phyloP scores from a whole-genome alignment of 345 rosid genomes.

The Geranium rotundifolium region DNA sequence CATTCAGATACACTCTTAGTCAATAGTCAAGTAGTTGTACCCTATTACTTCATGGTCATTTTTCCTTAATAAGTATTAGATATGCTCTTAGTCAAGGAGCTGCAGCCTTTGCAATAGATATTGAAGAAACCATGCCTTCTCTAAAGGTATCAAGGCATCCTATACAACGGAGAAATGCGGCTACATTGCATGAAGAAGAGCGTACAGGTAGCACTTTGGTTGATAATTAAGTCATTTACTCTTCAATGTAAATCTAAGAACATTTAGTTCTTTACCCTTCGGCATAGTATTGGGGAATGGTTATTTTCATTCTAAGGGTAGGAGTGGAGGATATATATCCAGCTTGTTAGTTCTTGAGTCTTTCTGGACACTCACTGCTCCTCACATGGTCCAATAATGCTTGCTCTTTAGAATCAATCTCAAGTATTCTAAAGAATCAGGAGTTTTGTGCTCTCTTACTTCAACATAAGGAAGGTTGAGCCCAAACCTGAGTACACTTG shows the following conservation, averaged over 20 bases:
- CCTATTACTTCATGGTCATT: constrained; percentile 6
- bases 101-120: constrained; percentile 71
- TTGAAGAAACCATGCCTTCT: constrained; percentile 33
- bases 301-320: too few species aligned
- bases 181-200: constrained; percentile 20
- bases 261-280: too few species aligned
- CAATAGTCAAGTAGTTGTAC: not conserved
- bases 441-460: too few species aligned
- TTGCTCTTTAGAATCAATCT: too few species aligned
- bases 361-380: not conserved
- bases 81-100: constrained; percentile 77
- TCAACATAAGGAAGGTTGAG: too few species aligned
- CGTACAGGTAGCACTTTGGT: constrained; percentile 32
- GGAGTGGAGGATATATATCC: too few species aligned
- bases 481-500: too few species aligned
- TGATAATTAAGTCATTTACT: not conserved
- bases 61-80: constrained; percentile 29
- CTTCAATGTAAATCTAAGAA: not conserved
- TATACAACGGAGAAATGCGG: constrained; percentile 43
- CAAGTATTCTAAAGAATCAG: too few species aligned
- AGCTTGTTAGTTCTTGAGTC: too few species aligned
- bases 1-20: too few species aligned
- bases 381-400: not conserved
- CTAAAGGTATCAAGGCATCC: constrained; percentile 39
- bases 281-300: too few species aligned